phyloP scores from a whole-genome alignment of 148 eudicot genomes.

The Rhododendron simsii region DNA sequence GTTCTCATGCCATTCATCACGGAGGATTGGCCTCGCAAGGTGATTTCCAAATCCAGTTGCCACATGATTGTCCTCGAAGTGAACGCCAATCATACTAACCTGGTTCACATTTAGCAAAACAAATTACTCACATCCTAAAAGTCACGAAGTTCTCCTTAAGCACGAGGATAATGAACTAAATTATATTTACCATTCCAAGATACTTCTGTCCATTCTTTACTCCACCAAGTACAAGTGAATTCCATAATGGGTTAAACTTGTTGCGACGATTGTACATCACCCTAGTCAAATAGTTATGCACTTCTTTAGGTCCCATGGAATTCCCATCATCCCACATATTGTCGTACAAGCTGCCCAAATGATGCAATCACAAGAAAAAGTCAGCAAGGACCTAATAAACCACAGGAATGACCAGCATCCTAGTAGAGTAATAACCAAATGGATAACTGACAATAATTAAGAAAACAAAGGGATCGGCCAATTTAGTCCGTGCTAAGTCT shows the following conservation, averaged over 20 bases:
- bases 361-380: no score
- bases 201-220: conserved; percentile 20
- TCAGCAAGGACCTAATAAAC: not conserved
- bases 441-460: not conserved
- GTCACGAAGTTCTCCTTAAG: not conserved
- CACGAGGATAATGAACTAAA: not conserved
- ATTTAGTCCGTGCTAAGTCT: not conserved
- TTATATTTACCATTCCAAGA: not conserved
- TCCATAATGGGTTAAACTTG: conserved; percentile 90
- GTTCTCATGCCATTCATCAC: conserved; percentile 2
- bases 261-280: conserved; percentile 91
- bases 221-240: conserved; percentile 87
- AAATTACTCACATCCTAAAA: not conserved
- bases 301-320: not conserved
- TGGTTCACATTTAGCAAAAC: conserved; percentile 18
- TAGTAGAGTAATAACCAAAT: not conserved
- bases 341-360: conserved; percentile 54
- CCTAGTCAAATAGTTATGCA: conserved; percentile 51
- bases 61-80: conserved; percentile 73
- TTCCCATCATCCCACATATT: conserved; percentile 81
- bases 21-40: conserved; percentile 1
- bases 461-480: not conserved
- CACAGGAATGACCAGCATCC: not conserved
- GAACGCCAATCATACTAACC: conserved; percentile 91
- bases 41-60: conserved; percentile 23